These are phyloP conservation scores for Geum urbanum DNA, from an alignment of 306 rosid genomes.

Conservation along the genomic window DNA sequence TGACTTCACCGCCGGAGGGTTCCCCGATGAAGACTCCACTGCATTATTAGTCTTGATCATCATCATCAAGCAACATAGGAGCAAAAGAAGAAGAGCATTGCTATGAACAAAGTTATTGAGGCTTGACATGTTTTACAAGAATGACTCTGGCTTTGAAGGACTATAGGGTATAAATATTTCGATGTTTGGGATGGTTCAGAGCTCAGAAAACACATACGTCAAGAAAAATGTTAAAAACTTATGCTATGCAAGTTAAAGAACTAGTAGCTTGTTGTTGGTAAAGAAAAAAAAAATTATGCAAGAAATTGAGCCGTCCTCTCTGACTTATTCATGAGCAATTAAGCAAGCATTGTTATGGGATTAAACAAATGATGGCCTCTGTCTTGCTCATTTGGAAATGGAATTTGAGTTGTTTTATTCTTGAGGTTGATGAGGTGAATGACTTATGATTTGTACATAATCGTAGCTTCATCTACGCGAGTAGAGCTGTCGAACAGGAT, in stretches of 20 bases:
- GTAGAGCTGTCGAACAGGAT: background rate
- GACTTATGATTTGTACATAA: background rate
- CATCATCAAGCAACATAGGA: slow-evolving; percentile 10
- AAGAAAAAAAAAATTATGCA: too few species aligned
- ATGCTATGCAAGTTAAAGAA: background rate
- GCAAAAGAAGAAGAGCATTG: background rate
- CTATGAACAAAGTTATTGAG: slow-evolving; percentile 11
- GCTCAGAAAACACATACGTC: background rate
- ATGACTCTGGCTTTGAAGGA: background rate
- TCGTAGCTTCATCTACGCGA: background rate
- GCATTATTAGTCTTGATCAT: background rate
- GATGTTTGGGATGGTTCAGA: background rate
- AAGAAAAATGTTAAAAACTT: background rate
- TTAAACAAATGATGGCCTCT: background rate
- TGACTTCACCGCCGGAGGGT: slow-evolving; percentile 36
- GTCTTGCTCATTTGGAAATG: slow-evolving; percentile 1
- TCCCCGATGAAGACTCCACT: background rate
- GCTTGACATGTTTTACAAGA: slow-evolving; percentile 15
- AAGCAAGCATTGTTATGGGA: background rate
- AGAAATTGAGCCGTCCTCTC: slow-evolving; percentile 27
- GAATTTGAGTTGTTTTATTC: too few species aligned
- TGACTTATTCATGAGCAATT: slow-evolving; percentile 1
- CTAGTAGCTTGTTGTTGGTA: background rate
- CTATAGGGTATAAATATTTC: background rate
- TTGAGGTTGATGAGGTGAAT: background rate